A percentile compares a stretch with the other conserved stretches of the same genome.
phyloP scores from a whole-genome alignment of 352 stramenopile species.

The Pseudoperonospora humuli region DNA sequence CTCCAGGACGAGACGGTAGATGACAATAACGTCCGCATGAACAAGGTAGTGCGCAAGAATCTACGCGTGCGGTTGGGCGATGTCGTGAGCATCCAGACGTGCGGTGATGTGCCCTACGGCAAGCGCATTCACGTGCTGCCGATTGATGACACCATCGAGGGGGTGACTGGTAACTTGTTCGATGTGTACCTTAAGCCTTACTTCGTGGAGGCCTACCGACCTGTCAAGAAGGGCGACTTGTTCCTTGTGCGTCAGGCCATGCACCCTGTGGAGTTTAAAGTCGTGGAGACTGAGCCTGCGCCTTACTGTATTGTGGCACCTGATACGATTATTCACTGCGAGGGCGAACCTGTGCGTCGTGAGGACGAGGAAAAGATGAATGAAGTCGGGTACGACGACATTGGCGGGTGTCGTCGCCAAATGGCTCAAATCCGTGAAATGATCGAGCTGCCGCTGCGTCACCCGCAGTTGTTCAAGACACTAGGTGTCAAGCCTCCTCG shows the following conservation, averaged over 20 bases:
- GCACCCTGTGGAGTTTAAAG: constrained; percentile 99
- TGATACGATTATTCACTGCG: constrained; percentile 99
- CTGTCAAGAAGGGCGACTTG: constrained; percentile 98
- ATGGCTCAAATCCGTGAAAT: constrained; percentile 99
- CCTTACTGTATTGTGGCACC: constrained; percentile 98
- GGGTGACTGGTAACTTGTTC: constrained; percentile 99
- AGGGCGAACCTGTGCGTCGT: constrained; percentile 96
- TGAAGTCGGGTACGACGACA: constrained; percentile 99
- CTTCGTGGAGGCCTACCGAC: constrained; percentile 99
- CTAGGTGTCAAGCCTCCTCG: constrained; percentile 97
- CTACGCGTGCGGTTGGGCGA: constrained; percentile 95
- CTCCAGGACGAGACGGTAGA: constrained; percentile 98
- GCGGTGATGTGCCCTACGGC: constrained; percentile 96
- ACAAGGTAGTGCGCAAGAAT: constrained; percentile 99
- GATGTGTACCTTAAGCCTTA: constrained; percentile 99
- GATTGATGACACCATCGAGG: constrained; percentile 99
- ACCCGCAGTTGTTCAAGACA: constrained; percentile 98
- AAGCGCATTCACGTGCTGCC: constrained; percentile 98
- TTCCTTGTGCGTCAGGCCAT: constrained; percentile 98
- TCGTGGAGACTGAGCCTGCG: constrained; percentile 96
- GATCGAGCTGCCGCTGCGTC: constrained; percentile 97
- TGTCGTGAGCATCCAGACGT: constrained; percentile 94
- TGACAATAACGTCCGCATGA: constrained; percentile 97
- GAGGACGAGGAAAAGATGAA: constrained; percentile 99
- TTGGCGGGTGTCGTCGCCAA: constrained; percentile 96